phyloP scores from a whole-genome alignment of 1,284 basidiomycete species.

The Meripilus lineatus region DNA sequence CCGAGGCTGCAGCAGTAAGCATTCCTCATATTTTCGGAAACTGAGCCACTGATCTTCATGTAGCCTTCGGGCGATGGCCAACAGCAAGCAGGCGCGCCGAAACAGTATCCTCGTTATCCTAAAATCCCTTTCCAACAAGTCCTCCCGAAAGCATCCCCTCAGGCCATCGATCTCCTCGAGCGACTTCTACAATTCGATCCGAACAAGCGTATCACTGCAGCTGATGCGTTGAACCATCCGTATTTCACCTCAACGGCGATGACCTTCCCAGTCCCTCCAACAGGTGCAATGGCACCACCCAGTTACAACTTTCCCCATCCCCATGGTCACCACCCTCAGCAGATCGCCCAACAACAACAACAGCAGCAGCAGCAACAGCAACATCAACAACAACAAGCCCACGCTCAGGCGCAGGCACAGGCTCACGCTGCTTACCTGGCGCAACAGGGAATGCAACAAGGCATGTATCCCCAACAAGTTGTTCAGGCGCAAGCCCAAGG shows the following conservation, averaged over 20 bases:
- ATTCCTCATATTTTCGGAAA: not conserved
- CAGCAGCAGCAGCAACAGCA: conserved; percentile 34
- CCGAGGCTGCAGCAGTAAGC: conserved; percentile 75
- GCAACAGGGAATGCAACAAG: conserved; percentile 32
- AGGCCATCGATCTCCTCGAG: conserved; percentile 93
- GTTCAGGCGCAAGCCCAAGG: conserved; percentile 30
- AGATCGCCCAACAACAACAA: conserved; percentile 29
- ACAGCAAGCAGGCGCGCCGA: conserved; percentile 74
- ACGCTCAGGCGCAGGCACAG: conserved; percentile 19
- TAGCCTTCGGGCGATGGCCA: conserved; percentile 6
- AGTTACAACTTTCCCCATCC: conserved; percentile 67
- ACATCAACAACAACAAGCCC: conserved; percentile 40
- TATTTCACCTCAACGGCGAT: conserved; percentile 75
- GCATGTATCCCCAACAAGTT: conserved; percentile 19
- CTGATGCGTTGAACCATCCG: conserved; percentile 88
- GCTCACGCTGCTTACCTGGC: conserved; percentile 35
- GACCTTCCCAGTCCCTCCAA: conserved; percentile 39
- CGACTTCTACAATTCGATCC: conserved; percentile 97
- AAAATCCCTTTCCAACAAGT: conserved; percentile 89
- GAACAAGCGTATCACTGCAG: conserved; percentile 85
- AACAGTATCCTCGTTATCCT: conserved; percentile 87
- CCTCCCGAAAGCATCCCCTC: conserved; percentile 88
- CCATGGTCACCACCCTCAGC: conserved; percentile 25
- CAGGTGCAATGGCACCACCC: conserved; percentile 62
- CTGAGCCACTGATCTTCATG: not conserved